Evolutionary conservation across 495 filamentous ascomycete genomes (phyloP), one percentile per base, ranked within the genome.

Genomic region (Halenospora varia): DNA sequence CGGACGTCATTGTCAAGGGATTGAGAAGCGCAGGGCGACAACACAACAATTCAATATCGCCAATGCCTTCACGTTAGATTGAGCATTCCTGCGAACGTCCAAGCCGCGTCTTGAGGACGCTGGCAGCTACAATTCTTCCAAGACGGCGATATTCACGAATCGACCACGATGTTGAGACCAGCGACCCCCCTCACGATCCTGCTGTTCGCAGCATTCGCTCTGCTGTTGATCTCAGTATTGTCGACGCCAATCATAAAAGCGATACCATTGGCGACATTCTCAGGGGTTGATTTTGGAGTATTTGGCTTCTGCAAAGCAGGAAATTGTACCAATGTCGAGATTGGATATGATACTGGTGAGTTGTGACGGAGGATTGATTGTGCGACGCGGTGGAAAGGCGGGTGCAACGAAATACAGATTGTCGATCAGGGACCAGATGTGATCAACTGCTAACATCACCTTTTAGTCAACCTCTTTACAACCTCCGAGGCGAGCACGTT

Each of bases 131-230:
- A 53, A 51, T 60, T 56, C 18, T 53, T 63, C 53, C 51, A 25
- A 47, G 29, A 35, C 19, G 10, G 6, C 22, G 24, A 53, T 62
- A 55, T 22, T 53, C 17, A 2, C n/a, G 6, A 57, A 23, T 42
- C 29, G 29, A n/a, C 57, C 73, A 73, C 55, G 61, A 83, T 83
- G 80, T 70, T 97, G 70, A 90, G 93, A 62, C 94, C 94, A 51
- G 94, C 94, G 66, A 98, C 94, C 40, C 93, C 94, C 58, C 77
- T 98, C 68, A 86, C 90, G 62, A 73, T 96, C 57, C 75, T 97
- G 66, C 86, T 97, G 52, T 82, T 96, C 53, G 76, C 83, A 65
- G 91, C 93, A 57, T 97, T 98, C 74, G 85, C 75, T 49, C 78
- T 97, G 25, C 77, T 98, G 19, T 74, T 97, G 3, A 76, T 98